Base-by-base conservation (phyloP, 805 yeast species). In the Pichia californica region DNA sequence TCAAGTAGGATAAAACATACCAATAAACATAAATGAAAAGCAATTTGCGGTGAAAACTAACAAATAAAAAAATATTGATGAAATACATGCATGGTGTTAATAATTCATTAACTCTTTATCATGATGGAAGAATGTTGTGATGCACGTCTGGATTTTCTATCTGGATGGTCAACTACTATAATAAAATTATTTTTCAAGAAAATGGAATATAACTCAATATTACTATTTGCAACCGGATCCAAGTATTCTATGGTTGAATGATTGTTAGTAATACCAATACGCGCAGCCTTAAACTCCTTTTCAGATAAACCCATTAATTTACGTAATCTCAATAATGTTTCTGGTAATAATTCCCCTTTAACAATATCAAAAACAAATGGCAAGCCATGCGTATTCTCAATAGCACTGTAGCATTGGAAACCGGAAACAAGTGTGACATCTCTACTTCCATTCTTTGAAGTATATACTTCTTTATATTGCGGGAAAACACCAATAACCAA, bases 91-190 rank as follows among this genome's bases (percentile, higher is more conserved):
- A n/a, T n/a, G n/a, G n/a, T n/a, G n/a, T n/a, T n/a, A n/a, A n/a
- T n/a, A n/a, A n/a, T n/a, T n/a, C n/a, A 11, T 48, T 42, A 59
- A 45, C 61, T 68, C 56, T 73, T 77, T 45, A 79, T 78, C 38
- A 73, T 71, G 61, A 80, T 80, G 18, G 84, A 81, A 44, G 80
- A 73, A 55, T 76, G 80, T 47, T 65, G 64, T 7, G 74, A 56
- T 6, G 66, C 70, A 43, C 75, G 71, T 46, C 81, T 71, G n/a
- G 80, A 73, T 33, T 79, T 68, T 56, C 93, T 76, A 58, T 88
- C 96, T 1, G 93, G 88, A 56, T 87, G 95, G 57, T 93, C 96
- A 57, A 93, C 68, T 23, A 89, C 94, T 40, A 93, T 65, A 27
- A 69, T 71, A 46, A 49, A 49, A 20, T 49, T 43, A 2, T 50